These are phyloP conservation scores for Clonostachys byssicola DNA, from an alignment of 2,329 filamentous ascomycete genomes.

Conservation along the genomic window DNA sequence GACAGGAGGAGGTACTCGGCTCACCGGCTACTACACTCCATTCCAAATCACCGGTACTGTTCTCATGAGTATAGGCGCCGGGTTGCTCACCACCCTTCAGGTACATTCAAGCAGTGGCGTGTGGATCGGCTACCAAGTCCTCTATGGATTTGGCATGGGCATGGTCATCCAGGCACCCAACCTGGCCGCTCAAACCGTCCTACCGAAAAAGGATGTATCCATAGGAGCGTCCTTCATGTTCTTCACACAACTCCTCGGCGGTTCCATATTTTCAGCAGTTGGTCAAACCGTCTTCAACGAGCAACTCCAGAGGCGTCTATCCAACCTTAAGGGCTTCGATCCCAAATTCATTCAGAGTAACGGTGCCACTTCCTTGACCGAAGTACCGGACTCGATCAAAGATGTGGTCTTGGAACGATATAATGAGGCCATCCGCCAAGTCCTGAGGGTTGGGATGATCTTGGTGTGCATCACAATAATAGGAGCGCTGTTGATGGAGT, in stretches of 20 bases:
- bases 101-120: slow-evolving; percentile 15
- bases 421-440: slow-evolving; percentile 41
- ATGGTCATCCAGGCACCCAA: slow-evolving; percentile 19
- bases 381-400: slow-evolving; percentile 31
- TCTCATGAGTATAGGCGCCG: slow-evolving; percentile 19
- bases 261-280: slow-evolving; percentile 53
- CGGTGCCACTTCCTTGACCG: slow-evolving; percentile 57
- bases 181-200: slow-evolving; percentile 26
- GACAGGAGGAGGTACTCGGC: slow-evolving; percentile 30
- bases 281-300: slow-evolving; percentile 50
- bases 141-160: slow-evolving; percentile 27
- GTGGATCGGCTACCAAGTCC: slow-evolving; percentile 32
- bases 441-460: too few species aligned
- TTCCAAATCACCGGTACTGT: slow-evolving; percentile 25
- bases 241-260: slow-evolving; percentile 47
- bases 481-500: slow-evolving; percentile 59
- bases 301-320: slow-evolving; percentile 25
- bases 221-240: neutral
- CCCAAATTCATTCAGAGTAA: slow-evolving; percentile 34
- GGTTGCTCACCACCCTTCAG: slow-evolving; percentile 25
- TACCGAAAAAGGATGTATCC: neutral
- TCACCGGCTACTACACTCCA: slow-evolving; percentile 21
- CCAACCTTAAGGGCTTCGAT: slow-evolving; percentile 26
- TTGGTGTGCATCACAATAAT: slow-evolving; percentile 55
- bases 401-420: slow-evolving; percentile 54